These are phyloP conservation scores for Nemania bipapillata DNA, from an alignment of 2,329 filamentous ascomycete genomes.

Conservation along the genomic window DNA sequence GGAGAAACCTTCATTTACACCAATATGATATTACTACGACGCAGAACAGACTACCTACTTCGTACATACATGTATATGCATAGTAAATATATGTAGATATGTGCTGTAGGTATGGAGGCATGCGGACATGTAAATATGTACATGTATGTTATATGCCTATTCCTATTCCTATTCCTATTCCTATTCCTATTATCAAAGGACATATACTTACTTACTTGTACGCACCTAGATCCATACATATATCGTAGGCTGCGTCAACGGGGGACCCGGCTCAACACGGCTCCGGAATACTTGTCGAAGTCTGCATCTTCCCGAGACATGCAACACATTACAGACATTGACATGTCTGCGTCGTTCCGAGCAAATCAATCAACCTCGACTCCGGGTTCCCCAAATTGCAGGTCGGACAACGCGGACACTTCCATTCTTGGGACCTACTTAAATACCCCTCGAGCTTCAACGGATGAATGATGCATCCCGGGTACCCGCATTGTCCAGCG, in stretches of 20 bases:
- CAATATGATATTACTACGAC: not conserved
- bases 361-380: conserved; percentile 26
- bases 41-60: too few species aligned
- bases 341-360: conserved; percentile 31
- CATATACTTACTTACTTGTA: too few species aligned
- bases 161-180: too few species aligned
- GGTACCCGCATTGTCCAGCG: conserved; percentile 33
- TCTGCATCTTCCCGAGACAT: conserved; percentile 39
- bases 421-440: conserved; percentile 32
- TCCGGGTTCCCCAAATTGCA: conserved; percentile 29
- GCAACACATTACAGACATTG: conserved; percentile 32
- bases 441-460: conserved; percentile 23
- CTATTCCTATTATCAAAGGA: conserved; percentile 1
- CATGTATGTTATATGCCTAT: too few species aligned
- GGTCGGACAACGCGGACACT: conserved; percentile 21
- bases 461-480: conserved; percentile 31
- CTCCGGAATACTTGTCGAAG: conserved; percentile 31
- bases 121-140: too few species aligned
- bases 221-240: too few species aligned
- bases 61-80: too few species aligned
- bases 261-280: conserved; percentile 33
- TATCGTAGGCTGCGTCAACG: conserved; percentile 14
- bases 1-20: not conserved
- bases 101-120: too few species aligned
- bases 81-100: too few species aligned